Evolutionary conservation across 805 yeast genomes (phyloP).

Genomic region (Lachancea sp.): DNA sequence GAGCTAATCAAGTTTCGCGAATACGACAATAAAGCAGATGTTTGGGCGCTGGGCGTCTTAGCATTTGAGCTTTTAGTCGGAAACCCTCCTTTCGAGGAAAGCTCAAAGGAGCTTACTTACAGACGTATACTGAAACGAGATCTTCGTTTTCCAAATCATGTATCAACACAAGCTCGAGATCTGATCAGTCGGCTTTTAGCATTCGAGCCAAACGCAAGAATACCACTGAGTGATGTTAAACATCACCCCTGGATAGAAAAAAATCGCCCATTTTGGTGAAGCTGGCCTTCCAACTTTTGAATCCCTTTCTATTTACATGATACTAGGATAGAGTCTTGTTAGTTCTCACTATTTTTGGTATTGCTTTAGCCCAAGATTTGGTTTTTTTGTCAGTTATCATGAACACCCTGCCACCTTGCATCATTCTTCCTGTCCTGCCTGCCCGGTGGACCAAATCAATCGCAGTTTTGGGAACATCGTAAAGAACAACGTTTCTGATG

Average conservation of each 20-base stretch:
- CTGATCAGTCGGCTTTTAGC: conserved; percentile 57
- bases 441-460: conserved; percentile 85
- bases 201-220: conserved; percentile 63
- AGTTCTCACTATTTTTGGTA: conserved; percentile 60
- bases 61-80: conserved; percentile 85
- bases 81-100: conserved; percentile 86
- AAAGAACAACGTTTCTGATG: conserved; percentile 72
- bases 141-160: conserved; percentile 60
- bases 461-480: conserved; percentile 80
- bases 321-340: conserved; percentile 33
- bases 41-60: conserved; percentile 89
- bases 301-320: conserved; percentile 1
- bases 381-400: conserved; percentile 61
- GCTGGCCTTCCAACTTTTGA: background rate
- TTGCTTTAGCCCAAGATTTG: conserved; percentile 77
- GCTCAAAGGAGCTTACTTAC: conserved; percentile 69
- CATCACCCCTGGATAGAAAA: conserved; percentile 80
- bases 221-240: conserved; percentile 53
- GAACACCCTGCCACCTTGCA: conserved; percentile 80
- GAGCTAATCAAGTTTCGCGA: conserved; percentile 84
- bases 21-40: conserved; percentile 74
- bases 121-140: conserved; percentile 74
- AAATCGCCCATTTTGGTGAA: conserved; percentile 57
- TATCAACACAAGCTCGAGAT: conserved; percentile 71
- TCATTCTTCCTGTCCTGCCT: conserved; percentile 93